Percentiles rank a stretch among this genome's conserved stretches.
Conservation (phyloP, 2,329 filamentous ascomycete species). For the Basipetospora chlamydospora region DNA sequence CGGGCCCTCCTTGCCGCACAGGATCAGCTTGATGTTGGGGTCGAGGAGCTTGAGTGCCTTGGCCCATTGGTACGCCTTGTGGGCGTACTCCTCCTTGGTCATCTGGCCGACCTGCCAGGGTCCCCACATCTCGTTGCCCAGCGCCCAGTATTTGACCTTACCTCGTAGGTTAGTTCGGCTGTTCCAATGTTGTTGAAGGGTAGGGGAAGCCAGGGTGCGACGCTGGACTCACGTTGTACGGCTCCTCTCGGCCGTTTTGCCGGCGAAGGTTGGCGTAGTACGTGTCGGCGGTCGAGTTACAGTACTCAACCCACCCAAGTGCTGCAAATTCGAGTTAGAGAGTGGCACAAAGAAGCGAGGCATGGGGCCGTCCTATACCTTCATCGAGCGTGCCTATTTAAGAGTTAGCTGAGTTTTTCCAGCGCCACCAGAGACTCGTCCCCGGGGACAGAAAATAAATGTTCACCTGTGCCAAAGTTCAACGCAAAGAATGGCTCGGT, state of each 20-base stretch:
- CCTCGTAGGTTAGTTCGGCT: neutral
- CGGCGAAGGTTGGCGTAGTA: slow-evolving; percentile 71
- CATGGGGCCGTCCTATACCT: neutral
- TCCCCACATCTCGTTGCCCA: slow-evolving; percentile 63
- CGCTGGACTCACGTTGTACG: slow-evolving; percentile 39
- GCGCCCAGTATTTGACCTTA: slow-evolving; percentile 66
- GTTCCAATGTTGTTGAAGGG: neutral
- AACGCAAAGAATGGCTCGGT: slow-evolving; percentile 68
- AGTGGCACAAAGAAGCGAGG: no score
- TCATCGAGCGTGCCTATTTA: slow-evolving; percentile 1
- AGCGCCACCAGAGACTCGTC: slow-evolving; percentile 10
- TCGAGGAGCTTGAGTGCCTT: slow-evolving; percentile 60
- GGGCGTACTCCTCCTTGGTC: slow-evolving; percentile 55
- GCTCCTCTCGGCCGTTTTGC: slow-evolving; percentile 59
- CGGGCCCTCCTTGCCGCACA: slow-evolving; percentile 59
- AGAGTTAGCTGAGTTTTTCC: neutral
- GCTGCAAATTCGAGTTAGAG: slow-evolving; percentile 15
- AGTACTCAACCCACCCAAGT: slow-evolving; percentile 74
- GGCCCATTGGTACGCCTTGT: slow-evolving; percentile 56
- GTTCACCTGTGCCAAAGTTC: slow-evolving; percentile 72
- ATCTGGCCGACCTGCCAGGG: slow-evolving; percentile 54
- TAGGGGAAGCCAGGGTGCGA: no score
- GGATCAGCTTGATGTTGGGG: slow-evolving; percentile 52
- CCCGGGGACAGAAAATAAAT: no score
- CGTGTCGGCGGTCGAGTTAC: slow-evolving; percentile 63